Evolutionary conservation across 345 rosid species (phyloP).

Genomic region (Syzygium aqueum): DNA sequence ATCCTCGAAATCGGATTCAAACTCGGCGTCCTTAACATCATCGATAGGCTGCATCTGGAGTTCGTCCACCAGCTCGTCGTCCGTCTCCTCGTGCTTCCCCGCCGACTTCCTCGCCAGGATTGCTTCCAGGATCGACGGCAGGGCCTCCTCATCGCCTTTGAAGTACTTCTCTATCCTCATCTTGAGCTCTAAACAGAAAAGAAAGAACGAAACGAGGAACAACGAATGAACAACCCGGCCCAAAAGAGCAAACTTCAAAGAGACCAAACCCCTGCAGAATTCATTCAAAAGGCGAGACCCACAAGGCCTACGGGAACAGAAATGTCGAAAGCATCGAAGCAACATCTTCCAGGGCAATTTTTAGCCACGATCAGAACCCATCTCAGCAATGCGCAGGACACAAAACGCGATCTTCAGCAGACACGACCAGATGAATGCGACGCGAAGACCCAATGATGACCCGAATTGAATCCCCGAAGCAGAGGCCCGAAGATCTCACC

Average conservation of each 20-base stretch:
- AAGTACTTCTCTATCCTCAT: conserved; percentile 56
- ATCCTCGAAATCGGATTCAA: conserved; percentile 75
- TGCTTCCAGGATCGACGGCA: conserved; percentile 57
- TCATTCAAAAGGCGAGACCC: not conserved
- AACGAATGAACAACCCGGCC: not conserved
- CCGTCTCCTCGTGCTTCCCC: conserved; percentile 59
- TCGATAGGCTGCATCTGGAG: conserved; percentile 34
- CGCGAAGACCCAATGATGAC: not conserved
- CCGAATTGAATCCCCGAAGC: not conserved
- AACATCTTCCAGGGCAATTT: not conserved
- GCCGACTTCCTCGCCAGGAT: conserved; percentile 47
- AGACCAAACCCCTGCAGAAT: not conserved
- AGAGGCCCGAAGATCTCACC: conserved; percentile 3
- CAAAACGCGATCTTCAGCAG: not conserved
- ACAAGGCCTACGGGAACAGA: not conserved
- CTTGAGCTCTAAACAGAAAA: conserved; percentile 47
- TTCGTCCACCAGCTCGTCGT: conserved; percentile 56
- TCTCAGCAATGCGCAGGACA: not conserved
- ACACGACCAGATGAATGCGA: not conserved
- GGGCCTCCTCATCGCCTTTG: conserved; percentile 65
- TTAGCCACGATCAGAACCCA: not conserved
- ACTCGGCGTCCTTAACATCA: conserved; percentile 47
- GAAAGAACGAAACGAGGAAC: not conserved
- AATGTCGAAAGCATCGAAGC: not conserved
- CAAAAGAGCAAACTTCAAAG: not conserved